These are phyloP conservation scores for Fraxinus quadrangulata DNA, from an alignment of 257 asterid genomes.

Conservation along the genomic window DNA sequence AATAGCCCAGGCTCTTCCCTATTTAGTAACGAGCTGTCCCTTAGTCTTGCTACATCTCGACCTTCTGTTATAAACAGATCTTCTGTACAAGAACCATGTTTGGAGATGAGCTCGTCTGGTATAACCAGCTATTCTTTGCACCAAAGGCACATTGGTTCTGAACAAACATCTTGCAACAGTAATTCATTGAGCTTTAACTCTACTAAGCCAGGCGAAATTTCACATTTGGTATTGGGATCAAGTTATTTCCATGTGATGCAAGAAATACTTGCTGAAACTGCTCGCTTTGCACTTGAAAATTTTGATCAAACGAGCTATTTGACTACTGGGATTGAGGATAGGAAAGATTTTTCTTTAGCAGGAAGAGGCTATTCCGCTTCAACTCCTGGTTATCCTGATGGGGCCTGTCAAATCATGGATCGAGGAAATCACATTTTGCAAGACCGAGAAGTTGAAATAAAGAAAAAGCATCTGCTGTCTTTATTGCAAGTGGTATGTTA, in stretches of 20 bases:
- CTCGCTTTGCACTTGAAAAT: slow-evolving; percentile 52
- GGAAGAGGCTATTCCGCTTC: slow-evolving; percentile 26
- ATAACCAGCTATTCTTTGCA: slow-evolving; percentile 40
- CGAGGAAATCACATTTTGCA: slow-evolving; percentile 28
- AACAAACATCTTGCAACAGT: slow-evolving; percentile 55
- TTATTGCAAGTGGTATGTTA: slow-evolving; percentile 69
- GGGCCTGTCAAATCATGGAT: slow-evolving; percentile 12
- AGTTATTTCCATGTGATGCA: slow-evolving; percentile 63
- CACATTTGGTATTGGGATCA: slow-evolving; percentile 54
- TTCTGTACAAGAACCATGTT: slow-evolving; percentile 45
- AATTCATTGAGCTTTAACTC: slow-evolving; percentile 46
- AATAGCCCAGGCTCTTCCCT: slow-evolving; percentile 41
- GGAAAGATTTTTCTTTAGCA: slow-evolving; percentile 23
- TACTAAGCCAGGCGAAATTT: slow-evolving; percentile 41
- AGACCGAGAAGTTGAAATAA: slow-evolving; percentile 43
- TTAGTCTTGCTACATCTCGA: slow-evolving; percentile 63
- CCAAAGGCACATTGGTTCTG: slow-evolving; percentile 44
- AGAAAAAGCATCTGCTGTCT: slow-evolving; percentile 62
- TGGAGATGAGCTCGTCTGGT: slow-evolving; percentile 58
- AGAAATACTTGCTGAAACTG: slow-evolving; percentile 71
- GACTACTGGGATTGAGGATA: slow-evolving; percentile 25
- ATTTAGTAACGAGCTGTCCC: slow-evolving; percentile 60
- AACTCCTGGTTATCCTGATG: slow-evolving; percentile 26
- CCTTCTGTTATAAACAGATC: slow-evolving; percentile 34
- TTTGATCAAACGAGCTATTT: slow-evolving; percentile 28